Evolutionary conservation across 164 flowering plant genomes (phyloP), one percentile per base, ranked within the genome.

Genomic region (Macadamia tetraphylla): DNA sequence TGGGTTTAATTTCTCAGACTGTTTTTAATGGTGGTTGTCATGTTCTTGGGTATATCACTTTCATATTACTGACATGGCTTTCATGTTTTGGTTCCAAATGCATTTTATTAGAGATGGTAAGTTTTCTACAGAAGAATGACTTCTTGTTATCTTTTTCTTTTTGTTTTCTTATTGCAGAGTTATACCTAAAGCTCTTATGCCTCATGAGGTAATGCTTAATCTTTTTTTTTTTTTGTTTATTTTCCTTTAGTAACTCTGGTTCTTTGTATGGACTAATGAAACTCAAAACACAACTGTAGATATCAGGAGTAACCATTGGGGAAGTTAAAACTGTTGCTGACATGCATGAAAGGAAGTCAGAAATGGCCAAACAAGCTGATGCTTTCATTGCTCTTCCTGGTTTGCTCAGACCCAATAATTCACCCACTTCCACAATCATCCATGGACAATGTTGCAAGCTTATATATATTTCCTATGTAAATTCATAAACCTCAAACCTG

Each of bases 11-110:
- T 57, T 83, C 94, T 48, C 69, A 67, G 48, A 75, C 88, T 67
- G 91, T 89, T 17, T 80, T 73, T 51, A 74, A 76, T 77, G 94
- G 94, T 55, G 94, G 94, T 48, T 75, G 94, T 71, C 89, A 88
- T 81, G 94, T 88, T 71, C 82, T 86, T 67, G 94, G 94, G 94
- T 87, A 85, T 23, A 23, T 23, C 30, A n/a, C 2, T 35, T 35
- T 29, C 32, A 5, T 15, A 59, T 53, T 44, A 5, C 55, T 63
- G 53, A 3, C 2, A 17, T 53, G 11, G 9, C 17, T 64, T 44
- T 60, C 11, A 0, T 69, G 17, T 63, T 44, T 23, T 23, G 14
- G 13, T n/a, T 10, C 18, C 6, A 15, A 1, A 5, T 44, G 9
- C 13, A 17, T 53, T 53, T 53, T 53, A 35, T 9, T 49, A 55